Base-by-base conservation (phyloP, 164 flowering plant genomes). In the Liquidambar formosana region DNA sequence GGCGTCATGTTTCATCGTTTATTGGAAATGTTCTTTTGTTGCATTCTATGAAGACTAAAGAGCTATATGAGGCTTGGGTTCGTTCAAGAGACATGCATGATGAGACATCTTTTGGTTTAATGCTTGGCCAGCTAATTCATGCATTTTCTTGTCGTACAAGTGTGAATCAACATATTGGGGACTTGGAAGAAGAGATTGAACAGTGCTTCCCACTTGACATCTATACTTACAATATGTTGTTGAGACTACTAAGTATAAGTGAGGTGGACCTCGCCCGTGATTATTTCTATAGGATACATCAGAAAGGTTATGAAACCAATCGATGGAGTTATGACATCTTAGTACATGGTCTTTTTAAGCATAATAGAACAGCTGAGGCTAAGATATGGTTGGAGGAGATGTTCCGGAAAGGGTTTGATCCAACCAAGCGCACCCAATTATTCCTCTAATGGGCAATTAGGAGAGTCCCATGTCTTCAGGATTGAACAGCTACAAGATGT, bases 251-350 rank as follows among this genome's bases (percentile, higher is more conserved):
- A 25, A 64, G 75, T 62, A 74, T 47, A 67, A 64, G 15, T 2
- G 69, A 79, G 12, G 73, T 87, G 53, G 89, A 86, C 57, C 33
- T 23, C 21, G 91, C 92, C 26, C 59, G 70, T 28, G 67, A 76
- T 21, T 67, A 85, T 46, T 85, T 84, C 51, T 3, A 83, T 22
- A 70, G 74, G 70, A 70, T 92, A 16, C 25, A 81, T 18, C 67
- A 71, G 49, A 92, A 66, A 66, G 95, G 98, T 10, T 79, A 73
- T 78, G 64, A 86, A 58, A 97, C 98, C 41, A 85, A 90, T 69
- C 47, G 61, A 43, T 89, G 85, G 88, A 89, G 89, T 66, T 89
- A 86, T 70, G 85, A 81, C 59, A 83, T 73, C 15, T 54, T 92
- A 21, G 78, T 79, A 0, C 76, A 73, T 74, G 92, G 90, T 65